phyloP scores from a whole-genome alignment of 495 filamentous ascomycete species.

The Letharia columbiana region DNA sequence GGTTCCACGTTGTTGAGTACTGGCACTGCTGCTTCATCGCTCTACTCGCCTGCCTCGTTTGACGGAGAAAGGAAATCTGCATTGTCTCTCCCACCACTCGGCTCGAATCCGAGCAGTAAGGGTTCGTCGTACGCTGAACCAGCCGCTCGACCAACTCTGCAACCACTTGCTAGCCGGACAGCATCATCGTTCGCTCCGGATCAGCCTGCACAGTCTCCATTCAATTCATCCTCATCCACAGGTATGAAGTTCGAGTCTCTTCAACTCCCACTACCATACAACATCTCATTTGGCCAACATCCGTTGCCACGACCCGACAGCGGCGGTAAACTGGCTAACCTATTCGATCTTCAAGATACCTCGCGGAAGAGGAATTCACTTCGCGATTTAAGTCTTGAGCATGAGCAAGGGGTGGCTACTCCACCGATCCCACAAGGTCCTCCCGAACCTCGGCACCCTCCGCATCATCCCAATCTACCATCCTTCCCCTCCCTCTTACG shows the following conservation, averaged over 20 bases:
- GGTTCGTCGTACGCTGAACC: neutral
- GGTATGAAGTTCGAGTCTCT: slow-evolving; percentile 19
- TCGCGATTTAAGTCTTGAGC: slow-evolving; percentile 10
- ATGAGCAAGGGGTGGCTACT: neutral
- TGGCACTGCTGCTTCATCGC: slow-evolving; percentile 14
- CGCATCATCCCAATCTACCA: slow-evolving; percentile 5
- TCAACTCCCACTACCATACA: slow-evolving; percentile 15
- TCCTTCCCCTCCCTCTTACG: slow-evolving; percentile 2
- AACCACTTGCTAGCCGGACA: slow-evolving; percentile 11
- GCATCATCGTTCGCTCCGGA: slow-evolving; percentile 6
- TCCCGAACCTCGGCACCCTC: slow-evolving; percentile 11
- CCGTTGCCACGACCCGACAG: slow-evolving; percentile 12
- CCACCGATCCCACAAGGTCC: neutral
- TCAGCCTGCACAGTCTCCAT: slow-evolving; percentile 3
- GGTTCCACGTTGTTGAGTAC: slow-evolving; percentile 9
- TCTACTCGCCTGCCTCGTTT: slow-evolving; percentile 3
- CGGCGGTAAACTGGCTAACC: slow-evolving; percentile 13
- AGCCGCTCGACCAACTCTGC: neutral
- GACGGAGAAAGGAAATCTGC: slow-evolving; percentile 15
- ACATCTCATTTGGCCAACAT: slow-evolving; percentile 13
- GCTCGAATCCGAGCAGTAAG: neutral
- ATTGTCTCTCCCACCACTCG: slow-evolving; percentile 17
- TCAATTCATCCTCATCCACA: slow-evolving; percentile 11
- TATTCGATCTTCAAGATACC: slow-evolving; percentile 12
- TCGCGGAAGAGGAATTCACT: slow-evolving; percentile 11